A percentile compares a stretch with the other conserved stretches of the same genome.
Conservation (phyloP, 495 filamentous ascomycete genomes). For the Penicillium longicatenatum region DNA sequence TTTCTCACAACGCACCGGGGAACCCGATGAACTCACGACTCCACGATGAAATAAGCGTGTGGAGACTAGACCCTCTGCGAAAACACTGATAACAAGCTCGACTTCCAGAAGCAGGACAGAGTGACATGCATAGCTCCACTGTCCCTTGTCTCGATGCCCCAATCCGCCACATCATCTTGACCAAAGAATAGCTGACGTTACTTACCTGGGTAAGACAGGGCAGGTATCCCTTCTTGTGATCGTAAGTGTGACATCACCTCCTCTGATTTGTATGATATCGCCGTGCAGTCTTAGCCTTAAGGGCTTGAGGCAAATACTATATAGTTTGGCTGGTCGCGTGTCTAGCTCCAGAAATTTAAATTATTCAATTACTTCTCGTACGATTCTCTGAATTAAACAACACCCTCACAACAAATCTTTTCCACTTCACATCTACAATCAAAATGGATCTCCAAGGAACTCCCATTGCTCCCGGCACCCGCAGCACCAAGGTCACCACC, state of each 20-base stretch:
- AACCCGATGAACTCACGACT: constrained; percentile 17
- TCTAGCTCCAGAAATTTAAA: neutral
- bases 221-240: constrained; percentile 5
- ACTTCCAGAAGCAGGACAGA: constrained; percentile 11
- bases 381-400: neutral
- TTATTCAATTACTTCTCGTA: neutral
- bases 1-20: constrained; percentile 1
- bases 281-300: neutral
- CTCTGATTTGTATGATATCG: constrained; percentile 7
- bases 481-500: constrained; percentile 52
- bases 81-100: constrained; percentile 2
- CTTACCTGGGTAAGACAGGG: constrained; percentile 7
- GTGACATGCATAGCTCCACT: constrained; percentile 14
- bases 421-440: constrained; percentile 9
- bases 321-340: constrained; percentile 16
- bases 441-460: constrained; percentile 54
- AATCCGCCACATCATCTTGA: constrained; percentile 23
- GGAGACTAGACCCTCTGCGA: constrained; percentile 5
- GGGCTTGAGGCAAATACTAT: constrained; percentile 18
- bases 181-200: constrained; percentile 29
- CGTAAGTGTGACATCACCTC: constrained; percentile 46
- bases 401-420: neutral
- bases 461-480: constrained; percentile 36
- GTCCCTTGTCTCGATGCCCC: constrained; percentile 15
- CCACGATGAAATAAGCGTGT: constrained; percentile 20